These are phyloP conservation scores for Stellera chamaejasme DNA, from an alignment of 345 rosid genomes.

Conservation along the genomic window DNA sequence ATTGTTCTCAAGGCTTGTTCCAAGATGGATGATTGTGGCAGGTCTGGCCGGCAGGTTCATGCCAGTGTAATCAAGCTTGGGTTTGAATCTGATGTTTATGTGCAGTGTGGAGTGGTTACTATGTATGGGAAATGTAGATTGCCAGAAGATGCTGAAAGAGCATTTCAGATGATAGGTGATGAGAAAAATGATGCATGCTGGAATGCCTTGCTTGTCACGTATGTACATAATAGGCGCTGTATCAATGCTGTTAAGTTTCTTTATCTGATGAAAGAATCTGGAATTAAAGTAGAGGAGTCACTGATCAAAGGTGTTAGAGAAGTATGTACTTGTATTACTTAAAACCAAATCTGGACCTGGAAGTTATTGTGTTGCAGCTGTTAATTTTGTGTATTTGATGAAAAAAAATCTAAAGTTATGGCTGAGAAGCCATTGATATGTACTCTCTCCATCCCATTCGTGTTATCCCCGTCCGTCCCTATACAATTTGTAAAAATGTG, in stretches of 20 bases:
- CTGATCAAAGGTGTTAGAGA: conserved; percentile 28
- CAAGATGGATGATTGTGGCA: conserved; percentile 34
- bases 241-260: conserved; percentile 56
- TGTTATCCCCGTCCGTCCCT: too few species aligned
- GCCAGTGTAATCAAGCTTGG: conserved; percentile 48
- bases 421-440: neutral
- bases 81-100: conserved; percentile 29
- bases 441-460: neutral
- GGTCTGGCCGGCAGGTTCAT: conserved; percentile 46
- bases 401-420: neutral
- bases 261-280: conserved; percentile 54
- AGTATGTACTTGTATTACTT: conserved; percentile 17
- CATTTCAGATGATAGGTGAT: conserved; percentile 23
- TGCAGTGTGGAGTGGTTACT: conserved; percentile 45
- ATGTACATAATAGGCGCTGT: conserved; percentile 35
- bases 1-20: conserved; percentile 48
- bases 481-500: too few species aligned
- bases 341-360: neutral
- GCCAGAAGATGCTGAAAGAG: conserved; percentile 39
- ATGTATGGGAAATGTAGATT: conserved; percentile 55
- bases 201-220: conserved; percentile 51
- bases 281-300: conserved; percentile 28
- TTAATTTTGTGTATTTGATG: neutral
- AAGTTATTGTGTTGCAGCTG: neutral
- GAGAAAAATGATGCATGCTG: conserved; percentile 27